Conservation (phyloP, 202 grass and related monocot species). For the Tripidium arundinaceum region DNA sequence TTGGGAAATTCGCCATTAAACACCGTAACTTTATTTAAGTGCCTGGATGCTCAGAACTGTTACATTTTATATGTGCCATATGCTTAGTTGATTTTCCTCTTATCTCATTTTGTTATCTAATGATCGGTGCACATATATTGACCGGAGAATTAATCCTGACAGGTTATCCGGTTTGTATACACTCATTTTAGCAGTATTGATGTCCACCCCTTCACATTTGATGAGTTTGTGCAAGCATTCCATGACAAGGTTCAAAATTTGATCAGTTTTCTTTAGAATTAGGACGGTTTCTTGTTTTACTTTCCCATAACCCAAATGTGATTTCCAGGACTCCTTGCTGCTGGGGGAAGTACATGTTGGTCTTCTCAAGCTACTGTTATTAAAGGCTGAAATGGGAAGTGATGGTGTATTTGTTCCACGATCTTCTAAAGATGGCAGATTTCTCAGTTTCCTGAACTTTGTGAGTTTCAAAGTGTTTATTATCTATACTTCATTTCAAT, state of each 20-base stretch:
- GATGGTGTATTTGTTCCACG: slow-evolving; percentile 48
- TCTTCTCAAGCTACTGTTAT: slow-evolving; percentile 81
- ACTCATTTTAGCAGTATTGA: slow-evolving; percentile 58
- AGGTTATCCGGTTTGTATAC: slow-evolving; percentile 81
- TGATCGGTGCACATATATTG: slow-evolving; percentile 32
- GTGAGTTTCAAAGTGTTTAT: slow-evolving; percentile 60
- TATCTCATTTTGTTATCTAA: neutral
- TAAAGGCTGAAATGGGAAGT: slow-evolving; percentile 47
- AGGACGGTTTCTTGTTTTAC: slow-evolving; percentile 3
- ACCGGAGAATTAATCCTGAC: slow-evolving; percentile 28
- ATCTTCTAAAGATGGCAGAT: slow-evolving; percentile 85
- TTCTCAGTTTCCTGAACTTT: slow-evolving; percentile 73
- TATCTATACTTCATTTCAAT: slow-evolving; percentile 14
- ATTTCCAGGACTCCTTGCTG: slow-evolving; percentile 69
- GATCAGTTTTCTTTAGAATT: neutral
- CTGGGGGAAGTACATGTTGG: slow-evolving; percentile 78
- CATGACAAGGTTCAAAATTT: slow-evolving; percentile 78
- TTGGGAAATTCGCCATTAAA: neutral
- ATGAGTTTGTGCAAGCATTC: slow-evolving; percentile 91
- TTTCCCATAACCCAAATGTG: slow-evolving; percentile 16
- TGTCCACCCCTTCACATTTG: slow-evolving; percentile 71
- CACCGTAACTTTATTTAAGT: neutral
- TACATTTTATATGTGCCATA: neutral
- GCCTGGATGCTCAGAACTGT: neutral
- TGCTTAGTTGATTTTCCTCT: neutral